A percentile compares a stretch with the other conserved stretches of the same genome.
These are phyloP conservation scores for Ceratonia siliqua DNA, from an alignment of 306 rosid species.

Conservation along the genomic window DNA sequence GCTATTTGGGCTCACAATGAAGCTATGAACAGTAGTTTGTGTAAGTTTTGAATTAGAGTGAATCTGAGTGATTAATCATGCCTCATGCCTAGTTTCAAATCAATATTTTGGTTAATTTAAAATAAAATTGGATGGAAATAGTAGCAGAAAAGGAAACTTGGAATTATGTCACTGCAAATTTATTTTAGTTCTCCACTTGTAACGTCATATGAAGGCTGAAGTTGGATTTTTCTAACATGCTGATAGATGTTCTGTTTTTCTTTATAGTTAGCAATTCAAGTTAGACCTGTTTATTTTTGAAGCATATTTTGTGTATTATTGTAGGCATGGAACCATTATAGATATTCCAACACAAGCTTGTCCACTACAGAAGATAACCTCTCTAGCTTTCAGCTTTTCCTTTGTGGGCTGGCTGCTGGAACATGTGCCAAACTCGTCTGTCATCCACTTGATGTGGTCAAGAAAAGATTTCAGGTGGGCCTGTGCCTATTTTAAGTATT, in stretches of 20 bases:
- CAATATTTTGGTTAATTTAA: conserved; percentile 11
- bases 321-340: conserved; percentile 65
- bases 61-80: neutral
- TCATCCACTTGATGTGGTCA: conserved; percentile 98
- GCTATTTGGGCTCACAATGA: conserved; percentile 17
- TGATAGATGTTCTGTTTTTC: neutral
- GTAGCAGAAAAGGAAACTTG: neutral
- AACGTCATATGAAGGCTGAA: neutral
- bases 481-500: neutral
- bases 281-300: neutral
- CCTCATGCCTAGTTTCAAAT: neutral
- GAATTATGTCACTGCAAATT: neutral
- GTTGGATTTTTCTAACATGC: neutral
- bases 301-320: conserved; percentile 28
- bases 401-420: conserved; percentile 92
- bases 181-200: neutral
- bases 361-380: conserved; percentile 35
- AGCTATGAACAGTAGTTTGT: conserved; percentile 9
- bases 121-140: neutral
- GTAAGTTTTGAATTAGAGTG: neutral
- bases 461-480: conserved; percentile 93
- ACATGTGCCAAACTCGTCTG: conserved; percentile 95
- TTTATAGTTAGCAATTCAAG: neutral
- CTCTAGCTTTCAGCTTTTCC: conserved; percentile 82
- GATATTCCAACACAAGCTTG: conserved; percentile 38